Evolutionary conservation across 2,329 filamentous ascomycete species (phyloP).

Genomic region (Neurospora sp.): DNA sequence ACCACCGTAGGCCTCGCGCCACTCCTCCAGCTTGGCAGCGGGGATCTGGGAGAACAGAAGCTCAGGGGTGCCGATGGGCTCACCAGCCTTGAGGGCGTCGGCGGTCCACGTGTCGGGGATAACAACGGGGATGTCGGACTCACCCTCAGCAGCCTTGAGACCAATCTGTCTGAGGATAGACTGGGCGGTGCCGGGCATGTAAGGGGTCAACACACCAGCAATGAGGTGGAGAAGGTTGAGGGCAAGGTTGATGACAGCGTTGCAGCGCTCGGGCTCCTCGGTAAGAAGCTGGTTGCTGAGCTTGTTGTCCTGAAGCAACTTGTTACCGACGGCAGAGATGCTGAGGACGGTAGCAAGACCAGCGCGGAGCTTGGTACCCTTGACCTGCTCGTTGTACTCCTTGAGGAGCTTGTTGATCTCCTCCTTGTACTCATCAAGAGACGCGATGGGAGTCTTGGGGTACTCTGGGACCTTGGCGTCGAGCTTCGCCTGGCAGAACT

Average conservation of each 20-base stretch:
- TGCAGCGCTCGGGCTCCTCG: constrained; percentile 44
- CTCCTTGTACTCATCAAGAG: constrained; percentile 42
- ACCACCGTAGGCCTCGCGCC: constrained; percentile 67
- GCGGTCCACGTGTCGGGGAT: constrained; percentile 59
- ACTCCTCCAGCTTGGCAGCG: constrained; percentile 70
- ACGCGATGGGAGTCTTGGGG: constrained; percentile 42
- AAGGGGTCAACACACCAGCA: constrained; percentile 69
- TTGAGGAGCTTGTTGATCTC: constrained; percentile 59
- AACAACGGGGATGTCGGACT: constrained; percentile 35
- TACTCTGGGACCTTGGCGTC: constrained; percentile 58
- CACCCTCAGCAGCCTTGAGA: constrained; percentile 24
- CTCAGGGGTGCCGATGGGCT: constrained; percentile 71
- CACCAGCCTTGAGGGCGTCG: constrained; percentile 57
- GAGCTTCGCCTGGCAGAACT: constrained; percentile 69
- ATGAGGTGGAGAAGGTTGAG: constrained; percentile 78
- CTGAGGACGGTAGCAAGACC: constrained; percentile 54
- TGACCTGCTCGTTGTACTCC: constrained; percentile 58
- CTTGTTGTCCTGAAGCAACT: constrained; percentile 34
- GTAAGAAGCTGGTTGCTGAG: constrained; percentile 37
- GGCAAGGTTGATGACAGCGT: constrained; percentile 61
- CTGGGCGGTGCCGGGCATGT: constrained; percentile 70
- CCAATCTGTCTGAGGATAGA: constrained; percentile 73
- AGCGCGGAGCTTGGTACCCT: constrained; percentile 60
- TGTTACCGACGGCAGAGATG: constrained; percentile 48
- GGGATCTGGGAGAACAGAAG: constrained; percentile 80